These are phyloP conservation scores for Capsicum pubescens DNA, from an alignment of 257 asterid species.

Conservation along the genomic window DNA sequence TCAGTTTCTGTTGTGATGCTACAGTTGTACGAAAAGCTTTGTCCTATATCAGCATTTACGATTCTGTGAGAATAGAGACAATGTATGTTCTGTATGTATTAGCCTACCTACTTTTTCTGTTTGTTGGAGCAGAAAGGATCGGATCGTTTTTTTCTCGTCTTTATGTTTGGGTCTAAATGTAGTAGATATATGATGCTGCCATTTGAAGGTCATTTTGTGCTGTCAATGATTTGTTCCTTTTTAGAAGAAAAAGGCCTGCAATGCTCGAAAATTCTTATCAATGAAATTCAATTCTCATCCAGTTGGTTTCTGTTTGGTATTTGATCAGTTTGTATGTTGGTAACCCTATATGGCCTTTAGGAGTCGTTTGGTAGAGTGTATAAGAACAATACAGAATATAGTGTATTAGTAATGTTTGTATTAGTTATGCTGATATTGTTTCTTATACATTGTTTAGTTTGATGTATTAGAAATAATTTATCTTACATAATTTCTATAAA, in stretches of 20 bases:
- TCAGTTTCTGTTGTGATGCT: not conserved
- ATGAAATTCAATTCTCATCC: not conserved
- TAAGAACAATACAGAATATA: too few relatives aligned
- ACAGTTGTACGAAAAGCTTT: constrained; percentile 27
- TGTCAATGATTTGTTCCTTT: constrained; percentile 12
- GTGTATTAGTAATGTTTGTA: too few relatives aligned
- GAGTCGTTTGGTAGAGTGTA: too few relatives aligned
- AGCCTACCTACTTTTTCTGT: constrained; percentile 3
- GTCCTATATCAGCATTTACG: constrained; percentile 17
- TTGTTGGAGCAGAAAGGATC: constrained; percentile 24
- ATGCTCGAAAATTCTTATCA: not conserved
- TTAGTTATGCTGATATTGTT: too few relatives aligned
- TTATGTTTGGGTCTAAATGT: constrained; percentile 1
- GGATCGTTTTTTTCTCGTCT: not conserved
- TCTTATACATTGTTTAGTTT: too few relatives aligned
- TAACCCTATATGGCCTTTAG: too few relatives aligned
- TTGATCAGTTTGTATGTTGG: not conserved
- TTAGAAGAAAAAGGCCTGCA: not conserved
- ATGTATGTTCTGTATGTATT: constrained; percentile 17
- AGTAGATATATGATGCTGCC: not conserved
- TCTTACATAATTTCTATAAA: too few relatives aligned
- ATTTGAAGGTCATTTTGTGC: not conserved
- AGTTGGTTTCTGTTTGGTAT: not conserved
- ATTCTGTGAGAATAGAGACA: not conserved
- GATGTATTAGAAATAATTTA: too few relatives aligned